Evolutionary conservation across 306 rosid species (phyloP), one percentile per base, ranked within the genome.

Genomic region (Gillenia trifoliata): DNA sequence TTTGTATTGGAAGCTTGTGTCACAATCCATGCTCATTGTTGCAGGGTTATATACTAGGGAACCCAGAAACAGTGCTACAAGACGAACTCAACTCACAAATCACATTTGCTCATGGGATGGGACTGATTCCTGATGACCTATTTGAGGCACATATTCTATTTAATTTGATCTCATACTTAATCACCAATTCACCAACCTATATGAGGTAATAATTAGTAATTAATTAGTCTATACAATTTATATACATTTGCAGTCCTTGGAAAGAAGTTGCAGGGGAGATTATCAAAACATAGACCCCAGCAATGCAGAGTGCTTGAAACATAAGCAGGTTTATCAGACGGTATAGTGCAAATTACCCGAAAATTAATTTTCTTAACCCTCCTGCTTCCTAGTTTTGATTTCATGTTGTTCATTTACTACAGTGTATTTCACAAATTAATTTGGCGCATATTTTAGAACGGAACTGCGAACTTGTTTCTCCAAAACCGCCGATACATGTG

Each of bases 11-110:
- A 19, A 16, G 8, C 22, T 50, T 50, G 22, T 50, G 23, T 5
- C 11, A 2, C 10, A 19, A 36, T 36, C 40, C 40, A 36, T 70
- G n/a, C 16, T 69, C 13, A 33, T 52, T 28, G 8, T 8, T 64
- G 23, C 77, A 92, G 92, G 97, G 97, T 57, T 92, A 88, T 72
- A 4, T 85, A 50, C 30, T 78, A 6, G 96, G 96, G 31, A 88
- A 90, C 71, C 73, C 89, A 5, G 0, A 3, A 7, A 89, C 89
- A 31, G 33, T 11, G 29, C 1, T 6, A 16, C 16, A 67, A 23
- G 0, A 68, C 12, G 29, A 8, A 43, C 1, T 8, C 29, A 89
- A 70, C 78, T 79, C 43, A 20, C 9, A 0, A 47, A 61, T 85
- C 12, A 74, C 83, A 7, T 63, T 31, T 80, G 85, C 89, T 79